Conservation (phyloP, 2,329 filamentous ascomycete species). For the Apiospora malaysiana region DNA sequence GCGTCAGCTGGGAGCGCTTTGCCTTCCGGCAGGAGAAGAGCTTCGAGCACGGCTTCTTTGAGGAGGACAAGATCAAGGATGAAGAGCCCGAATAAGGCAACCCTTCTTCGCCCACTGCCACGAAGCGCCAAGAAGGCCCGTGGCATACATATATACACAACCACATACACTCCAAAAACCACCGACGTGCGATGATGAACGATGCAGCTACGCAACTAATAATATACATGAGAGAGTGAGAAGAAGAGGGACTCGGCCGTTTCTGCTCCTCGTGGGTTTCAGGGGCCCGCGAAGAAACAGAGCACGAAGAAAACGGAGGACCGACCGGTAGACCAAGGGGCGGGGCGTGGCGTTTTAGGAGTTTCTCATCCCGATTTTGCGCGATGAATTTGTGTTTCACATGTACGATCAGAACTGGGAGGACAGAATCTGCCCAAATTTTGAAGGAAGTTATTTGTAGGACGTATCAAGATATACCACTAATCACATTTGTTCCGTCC, state of each 20-base stretch:
- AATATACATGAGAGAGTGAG: not conserved
- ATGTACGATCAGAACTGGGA: not conserved
- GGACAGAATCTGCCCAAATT: not conserved
- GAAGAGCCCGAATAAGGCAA: constrained; percentile 20
- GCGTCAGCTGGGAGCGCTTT: constrained; percentile 37
- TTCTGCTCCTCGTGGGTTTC: not conserved
- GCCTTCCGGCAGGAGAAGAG: constrained; percentile 32
- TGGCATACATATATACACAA: not conserved
- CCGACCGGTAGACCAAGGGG: not conserved
- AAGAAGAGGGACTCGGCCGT: not conserved
- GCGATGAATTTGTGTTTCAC: not conserved
- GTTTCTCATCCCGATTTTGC: not conserved
- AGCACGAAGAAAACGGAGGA: not conserved
- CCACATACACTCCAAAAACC: not conserved
- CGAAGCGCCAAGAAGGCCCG: not conserved
- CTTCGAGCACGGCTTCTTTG: constrained; percentile 33
- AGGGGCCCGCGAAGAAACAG: not conserved
- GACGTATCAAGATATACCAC: not conserved
- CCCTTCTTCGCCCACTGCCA: too few relatives aligned
- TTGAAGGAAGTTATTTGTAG: not conserved
- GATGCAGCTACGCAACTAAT: not conserved
- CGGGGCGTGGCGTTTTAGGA: constrained; percentile 4
- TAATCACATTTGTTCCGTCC: not conserved
- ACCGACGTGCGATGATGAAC: not conserved
- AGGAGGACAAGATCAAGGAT: constrained; percentile 26